Conservation (phyloP, 495 filamentous ascomycete species). For the Tuber aestivum region DNA sequence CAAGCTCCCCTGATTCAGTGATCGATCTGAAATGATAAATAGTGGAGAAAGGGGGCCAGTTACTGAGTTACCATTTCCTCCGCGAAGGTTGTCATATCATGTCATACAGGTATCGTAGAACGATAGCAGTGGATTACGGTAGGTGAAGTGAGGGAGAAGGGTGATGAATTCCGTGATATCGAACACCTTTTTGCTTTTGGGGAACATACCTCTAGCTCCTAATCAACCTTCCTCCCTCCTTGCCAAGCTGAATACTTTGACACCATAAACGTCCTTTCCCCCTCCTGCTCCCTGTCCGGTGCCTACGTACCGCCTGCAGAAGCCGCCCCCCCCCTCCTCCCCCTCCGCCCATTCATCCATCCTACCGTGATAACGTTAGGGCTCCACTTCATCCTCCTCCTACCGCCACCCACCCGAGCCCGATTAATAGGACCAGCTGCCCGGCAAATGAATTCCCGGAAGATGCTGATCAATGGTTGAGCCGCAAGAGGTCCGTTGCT, state of each 20-base stretch:
- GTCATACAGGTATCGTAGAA: background rate
- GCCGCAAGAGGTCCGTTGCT: background rate
- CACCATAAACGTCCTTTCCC: constrained; percentile 1
- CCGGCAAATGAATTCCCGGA: background rate
- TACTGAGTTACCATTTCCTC: background rate
- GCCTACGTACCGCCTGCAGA: constrained; percentile 1
- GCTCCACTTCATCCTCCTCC: background rate
- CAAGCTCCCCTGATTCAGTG: background rate
- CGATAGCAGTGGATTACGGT: background rate
- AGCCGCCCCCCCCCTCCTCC: background rate
- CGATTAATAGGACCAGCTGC: constrained; percentile 2
- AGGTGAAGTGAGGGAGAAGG: background rate
- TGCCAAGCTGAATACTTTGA: constrained; percentile 4
- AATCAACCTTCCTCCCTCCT: constrained; percentile 2
- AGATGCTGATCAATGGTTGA: background rate
- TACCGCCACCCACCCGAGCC: constrained; percentile 3
- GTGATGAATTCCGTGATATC: constrained; percentile 2
- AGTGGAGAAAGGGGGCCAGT: background rate
- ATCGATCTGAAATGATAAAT: background rate
- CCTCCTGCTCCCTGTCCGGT: background rate
- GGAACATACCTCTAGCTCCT: background rate
- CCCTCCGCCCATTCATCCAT: background rate
- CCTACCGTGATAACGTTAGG: background rate
- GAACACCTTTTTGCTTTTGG: constrained; percentile 3
- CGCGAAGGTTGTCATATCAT: background rate